These are phyloP conservation scores for Gossypium gossypioides DNA, from an alignment of 441 rosid species.

Conservation along the genomic window DNA sequence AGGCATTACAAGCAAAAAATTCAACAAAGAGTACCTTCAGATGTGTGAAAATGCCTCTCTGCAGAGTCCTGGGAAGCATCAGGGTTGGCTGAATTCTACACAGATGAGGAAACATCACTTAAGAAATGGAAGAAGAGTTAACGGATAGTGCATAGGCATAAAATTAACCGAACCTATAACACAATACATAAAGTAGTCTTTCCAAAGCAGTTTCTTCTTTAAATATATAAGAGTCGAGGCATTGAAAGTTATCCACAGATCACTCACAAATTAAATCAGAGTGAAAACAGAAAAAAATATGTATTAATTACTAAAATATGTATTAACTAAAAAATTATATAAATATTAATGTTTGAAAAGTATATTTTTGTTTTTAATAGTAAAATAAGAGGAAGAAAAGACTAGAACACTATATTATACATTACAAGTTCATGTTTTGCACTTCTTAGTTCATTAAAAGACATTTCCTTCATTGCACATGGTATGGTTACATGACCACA, in stretches of 20 bases:
- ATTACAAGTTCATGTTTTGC: too few species aligned
- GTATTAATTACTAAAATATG: neutral
- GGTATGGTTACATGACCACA: too few species aligned
- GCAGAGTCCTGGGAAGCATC: constrained; percentile 30
- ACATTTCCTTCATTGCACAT: too few species aligned
- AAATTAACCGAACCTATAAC: neutral
- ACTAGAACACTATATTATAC: too few species aligned
- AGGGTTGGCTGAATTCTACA: constrained; percentile 34
- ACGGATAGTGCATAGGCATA: neutral
- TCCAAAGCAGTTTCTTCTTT: too few species aligned
- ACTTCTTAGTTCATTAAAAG: too few species aligned
- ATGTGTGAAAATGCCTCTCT: constrained; percentile 20
- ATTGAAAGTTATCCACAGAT: too few species aligned
- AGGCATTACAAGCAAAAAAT: constrained; percentile 9
- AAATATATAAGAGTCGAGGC: too few species aligned
- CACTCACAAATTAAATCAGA: too few species aligned
- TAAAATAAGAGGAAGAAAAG: neutral
- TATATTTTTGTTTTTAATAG: neutral
- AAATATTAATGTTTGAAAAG: neutral
- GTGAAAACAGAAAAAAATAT: neutral
- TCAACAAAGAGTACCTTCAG: constrained; percentile 39
- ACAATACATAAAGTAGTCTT: too few species aligned
- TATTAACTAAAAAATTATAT: too few species aligned
- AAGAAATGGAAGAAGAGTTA: neutral
- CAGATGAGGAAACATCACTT: constrained; percentile 3